Percentiles rank a stretch among this genome's conserved stretches.
phyloP scores from a whole-genome alignment of 176 grass and related monocot species.

The Melocanna baccifera region DNA sequence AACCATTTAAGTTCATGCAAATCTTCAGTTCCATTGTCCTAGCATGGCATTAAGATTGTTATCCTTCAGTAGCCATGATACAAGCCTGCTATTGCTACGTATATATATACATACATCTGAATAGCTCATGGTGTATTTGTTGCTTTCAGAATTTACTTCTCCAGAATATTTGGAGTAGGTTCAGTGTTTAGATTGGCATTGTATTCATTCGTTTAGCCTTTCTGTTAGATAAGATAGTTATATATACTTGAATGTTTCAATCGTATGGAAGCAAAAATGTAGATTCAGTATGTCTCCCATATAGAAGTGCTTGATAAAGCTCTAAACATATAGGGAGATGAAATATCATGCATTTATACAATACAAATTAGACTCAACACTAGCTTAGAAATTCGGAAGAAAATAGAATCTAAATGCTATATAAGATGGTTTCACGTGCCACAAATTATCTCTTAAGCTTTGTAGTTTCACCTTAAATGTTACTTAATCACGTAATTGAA shows the following conservation, averaged over 20 bases:
- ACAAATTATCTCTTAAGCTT: no score
- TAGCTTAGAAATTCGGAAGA: no score
- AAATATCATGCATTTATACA: no score
- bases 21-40: conserved; percentile 13
- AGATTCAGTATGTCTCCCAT: background rate
- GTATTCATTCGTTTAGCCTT: background rate
- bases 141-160: conserved; percentile 34
- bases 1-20: conserved; percentile 6
- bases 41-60: conserved; percentile 11
- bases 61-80: conserved; percentile 36
- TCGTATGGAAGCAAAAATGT: background rate
- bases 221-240: conserved; percentile 12
- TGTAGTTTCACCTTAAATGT: no score
- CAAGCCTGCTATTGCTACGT: background rate
- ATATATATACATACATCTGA: background rate
- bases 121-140: background rate
- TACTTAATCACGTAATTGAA: no score
- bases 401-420: no score
- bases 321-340: no score
- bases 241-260: conserved; percentile 11
- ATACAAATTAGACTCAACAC: no score
- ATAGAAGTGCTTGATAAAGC: background rate
- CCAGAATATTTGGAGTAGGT: conserved; percentile 25
- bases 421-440: no score
- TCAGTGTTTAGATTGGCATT: conserved; percentile 25